A percentile compares a stretch with the other conserved stretches of the same genome.
Evolutionary conservation across 1,284 basidiomycete species (phyloP).

Genomic region (Rugiboletus extremiorientalis): DNA sequence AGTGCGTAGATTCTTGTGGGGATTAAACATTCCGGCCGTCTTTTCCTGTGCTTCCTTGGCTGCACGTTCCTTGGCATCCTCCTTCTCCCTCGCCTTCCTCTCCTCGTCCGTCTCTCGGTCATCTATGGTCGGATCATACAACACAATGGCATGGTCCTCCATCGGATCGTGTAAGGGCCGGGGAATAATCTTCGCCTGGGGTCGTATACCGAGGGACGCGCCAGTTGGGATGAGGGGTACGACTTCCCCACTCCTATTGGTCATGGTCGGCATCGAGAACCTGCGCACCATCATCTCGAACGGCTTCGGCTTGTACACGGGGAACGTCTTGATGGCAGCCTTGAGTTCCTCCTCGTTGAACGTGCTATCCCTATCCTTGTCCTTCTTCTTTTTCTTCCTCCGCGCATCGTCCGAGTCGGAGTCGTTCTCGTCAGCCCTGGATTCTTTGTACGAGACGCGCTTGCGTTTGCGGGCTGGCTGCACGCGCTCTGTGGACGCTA

Average conservation of each 20-base stretch:
- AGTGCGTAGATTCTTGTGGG: constrained; percentile 88
- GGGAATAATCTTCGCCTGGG: constrained; percentile 81
- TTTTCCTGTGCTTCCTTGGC: constrained; percentile 67
- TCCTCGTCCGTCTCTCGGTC: constrained; percentile 87
- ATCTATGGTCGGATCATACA: constrained; percentile 97
- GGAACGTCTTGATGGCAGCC: constrained; percentile 72
- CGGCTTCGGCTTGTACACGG: constrained; percentile 83
- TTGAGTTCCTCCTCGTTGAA: constrained; percentile 60
- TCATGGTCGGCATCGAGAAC: constrained; percentile 91
- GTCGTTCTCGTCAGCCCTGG: constrained; percentile 46
- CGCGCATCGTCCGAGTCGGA: constrained; percentile 50
- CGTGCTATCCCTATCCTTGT: constrained; percentile 48
- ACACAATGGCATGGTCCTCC: constrained; percentile 95
- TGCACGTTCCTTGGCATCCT: constrained; percentile 64
- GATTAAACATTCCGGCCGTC: constrained; percentile 73
- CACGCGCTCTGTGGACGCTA: constrained; percentile 47
- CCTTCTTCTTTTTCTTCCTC: constrained; percentile 61
- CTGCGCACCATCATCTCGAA: constrained; percentile 61
- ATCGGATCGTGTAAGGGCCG: constrained; percentile 95
- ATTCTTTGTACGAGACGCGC: constrained; percentile 77
- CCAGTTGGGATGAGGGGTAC: constrained; percentile 68
- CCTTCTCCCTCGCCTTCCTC: constrained; percentile 64
- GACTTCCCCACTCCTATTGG: constrained; percentile 72
- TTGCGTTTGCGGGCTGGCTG: constrained; percentile 80
- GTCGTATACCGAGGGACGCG: constrained; percentile 84